These are phyloP conservation scores for Mortierella sp. DNA, from an alignment of 371 early-diverging fungal genomes.

Conservation along the genomic window DNA sequence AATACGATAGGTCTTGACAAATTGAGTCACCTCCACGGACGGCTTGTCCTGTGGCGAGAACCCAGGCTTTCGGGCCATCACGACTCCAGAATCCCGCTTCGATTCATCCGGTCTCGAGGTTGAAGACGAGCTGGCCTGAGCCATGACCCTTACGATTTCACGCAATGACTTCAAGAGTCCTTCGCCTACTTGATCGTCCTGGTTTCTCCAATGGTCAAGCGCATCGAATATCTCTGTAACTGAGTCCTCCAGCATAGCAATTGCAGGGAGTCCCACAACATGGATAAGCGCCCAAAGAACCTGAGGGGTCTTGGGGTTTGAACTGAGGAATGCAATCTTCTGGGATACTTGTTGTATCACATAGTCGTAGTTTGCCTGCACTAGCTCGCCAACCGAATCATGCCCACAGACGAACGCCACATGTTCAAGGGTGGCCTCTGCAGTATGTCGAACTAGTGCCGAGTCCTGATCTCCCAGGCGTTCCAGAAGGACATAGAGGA, in stretches of 20 bases:
- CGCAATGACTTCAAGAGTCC: slow-evolving; percentile 38
- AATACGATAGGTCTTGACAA: slow-evolving; percentile 26
- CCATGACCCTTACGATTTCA: slow-evolving; percentile 47
- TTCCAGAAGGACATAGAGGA: slow-evolving; percentile 40
- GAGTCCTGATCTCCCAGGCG: slow-evolving; percentile 48
- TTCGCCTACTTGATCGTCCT: slow-evolving; percentile 45
- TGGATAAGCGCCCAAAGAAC: slow-evolving; percentile 46
- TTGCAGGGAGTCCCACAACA: slow-evolving; percentile 43
- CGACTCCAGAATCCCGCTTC: slow-evolving; percentile 15
- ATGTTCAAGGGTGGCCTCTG: slow-evolving; percentile 42
- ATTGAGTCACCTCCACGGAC: slow-evolving; percentile 30
- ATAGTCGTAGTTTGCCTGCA: slow-evolving; percentile 52
- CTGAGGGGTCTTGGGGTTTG: slow-evolving; percentile 50
- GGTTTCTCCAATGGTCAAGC: slow-evolving; percentile 43
- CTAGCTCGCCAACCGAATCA: slow-evolving; percentile 37
- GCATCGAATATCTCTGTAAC: slow-evolving; percentile 49
- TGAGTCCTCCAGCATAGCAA: slow-evolving; percentile 50
- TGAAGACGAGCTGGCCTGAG: background rate
- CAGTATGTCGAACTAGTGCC: slow-evolving; percentile 37
- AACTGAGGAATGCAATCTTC: slow-evolving; percentile 42
- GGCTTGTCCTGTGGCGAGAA: slow-evolving; percentile 8
- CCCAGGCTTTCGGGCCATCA: slow-evolving; percentile 1
- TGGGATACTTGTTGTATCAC: slow-evolving; percentile 54
- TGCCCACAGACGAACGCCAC: slow-evolving; percentile 35
- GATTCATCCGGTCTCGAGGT: background rate